These are phyloP conservation scores for Eucalyptus pumila DNA, from an alignment of 345 rosid species.

Conservation along the genomic window DNA sequence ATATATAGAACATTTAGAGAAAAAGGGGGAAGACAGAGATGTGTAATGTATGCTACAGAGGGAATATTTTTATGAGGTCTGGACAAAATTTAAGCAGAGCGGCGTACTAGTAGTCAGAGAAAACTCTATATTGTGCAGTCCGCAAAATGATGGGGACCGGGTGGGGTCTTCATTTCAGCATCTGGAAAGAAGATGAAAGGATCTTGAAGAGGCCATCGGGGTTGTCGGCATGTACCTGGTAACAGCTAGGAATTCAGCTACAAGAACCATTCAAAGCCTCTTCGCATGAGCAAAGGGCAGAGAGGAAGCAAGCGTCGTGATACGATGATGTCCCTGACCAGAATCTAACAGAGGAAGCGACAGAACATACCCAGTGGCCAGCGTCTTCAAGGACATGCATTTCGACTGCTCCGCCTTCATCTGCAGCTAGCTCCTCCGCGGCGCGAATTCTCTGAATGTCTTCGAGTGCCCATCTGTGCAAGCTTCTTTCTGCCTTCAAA, in stretches of 20 bases:
- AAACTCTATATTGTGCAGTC: neutral
- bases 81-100: neutral
- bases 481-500: constrained; percentile 92
- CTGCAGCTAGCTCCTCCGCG: constrained; percentile 79
- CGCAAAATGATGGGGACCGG: neutral
- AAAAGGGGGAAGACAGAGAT: neutral
- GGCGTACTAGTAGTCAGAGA: neutral
- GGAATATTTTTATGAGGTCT: neutral
- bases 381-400: constrained; percentile 99
- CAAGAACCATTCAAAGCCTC: neutral
- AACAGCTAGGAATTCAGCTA: neutral
- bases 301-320: neutral
- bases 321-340: neutral
- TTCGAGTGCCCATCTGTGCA: constrained; percentile 93
- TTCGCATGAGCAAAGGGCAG: neutral
- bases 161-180: constrained; percentile 5
- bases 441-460: constrained; percentile 91
- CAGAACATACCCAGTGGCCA: constrained; percentile 75
- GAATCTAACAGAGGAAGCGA: neutral
- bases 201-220: constrained; percentile 92
- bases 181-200: constrained; percentile 69
- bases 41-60: neutral
- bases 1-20: neutral
- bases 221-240: constrained; percentile 86
- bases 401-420: constrained; percentile 84